Conservation (phyloP, 2,329 filamentous ascomycete species). For the Venturia pyrina region DNA sequence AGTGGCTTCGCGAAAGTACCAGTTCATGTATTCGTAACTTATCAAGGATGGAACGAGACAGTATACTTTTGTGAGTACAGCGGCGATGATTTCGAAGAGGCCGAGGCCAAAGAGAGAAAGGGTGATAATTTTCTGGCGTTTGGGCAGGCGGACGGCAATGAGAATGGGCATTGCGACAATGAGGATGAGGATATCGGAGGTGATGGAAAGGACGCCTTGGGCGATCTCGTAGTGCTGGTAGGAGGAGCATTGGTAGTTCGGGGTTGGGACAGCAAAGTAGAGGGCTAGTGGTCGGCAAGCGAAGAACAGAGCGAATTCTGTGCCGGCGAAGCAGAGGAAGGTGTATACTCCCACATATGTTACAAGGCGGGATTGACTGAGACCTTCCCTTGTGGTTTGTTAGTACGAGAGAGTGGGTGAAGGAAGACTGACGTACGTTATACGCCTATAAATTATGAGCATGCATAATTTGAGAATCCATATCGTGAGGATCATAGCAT, state of each 20-base stretch:
- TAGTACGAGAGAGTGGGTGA: not conserved
- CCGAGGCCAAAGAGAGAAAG: not conserved
- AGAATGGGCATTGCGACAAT: slow-evolving; percentile 1
- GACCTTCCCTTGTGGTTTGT: not conserved
- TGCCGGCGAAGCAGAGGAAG: not conserved
- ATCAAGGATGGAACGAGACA: not conserved
- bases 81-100: not conserved
- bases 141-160: not conserved
- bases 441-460: not conserved
- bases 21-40: slow-evolving; percentile 1
- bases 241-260: slow-evolving; percentile 4
- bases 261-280: not conserved
- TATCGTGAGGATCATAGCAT: not conserved
- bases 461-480: slow-evolving; percentile 2
- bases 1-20: slow-evolving; percentile 3
- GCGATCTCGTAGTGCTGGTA: not conserved
- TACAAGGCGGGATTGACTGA: not conserved
- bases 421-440: not conserved
- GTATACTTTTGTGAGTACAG: not conserved
- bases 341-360: not conserved
- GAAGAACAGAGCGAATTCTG: not conserved
- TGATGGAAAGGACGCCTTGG: not conserved
- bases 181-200: not conserved
- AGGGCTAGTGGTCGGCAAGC: not conserved
- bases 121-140: not conserved